phyloP scores from a whole-genome alignment of 129 eudicot genomes.

The Silybum marianum region DNA sequence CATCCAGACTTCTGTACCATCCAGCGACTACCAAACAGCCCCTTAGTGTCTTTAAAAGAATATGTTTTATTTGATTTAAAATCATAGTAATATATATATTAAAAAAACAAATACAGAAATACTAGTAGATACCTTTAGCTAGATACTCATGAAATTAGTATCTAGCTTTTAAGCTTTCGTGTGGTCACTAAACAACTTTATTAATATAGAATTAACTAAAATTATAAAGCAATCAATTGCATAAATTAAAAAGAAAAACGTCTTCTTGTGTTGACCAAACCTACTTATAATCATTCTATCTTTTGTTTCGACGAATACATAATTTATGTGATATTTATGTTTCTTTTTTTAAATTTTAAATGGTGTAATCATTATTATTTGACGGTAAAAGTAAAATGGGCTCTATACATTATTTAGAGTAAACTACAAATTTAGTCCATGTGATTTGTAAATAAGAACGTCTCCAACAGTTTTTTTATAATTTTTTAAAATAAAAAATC shows the following conservation, averaged over 20 bases:
- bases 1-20: no score
- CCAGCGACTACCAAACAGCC: no score
- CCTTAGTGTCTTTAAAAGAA: neutral
- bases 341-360: neutral
- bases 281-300: neutral
- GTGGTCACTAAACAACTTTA: conserved; percentile 7
- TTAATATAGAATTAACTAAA: neutral
- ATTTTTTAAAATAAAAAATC: no score
- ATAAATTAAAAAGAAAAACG: neutral
- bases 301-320: neutral
- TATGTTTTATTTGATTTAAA: neutral
- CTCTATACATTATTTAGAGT: no score
- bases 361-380: neutral
- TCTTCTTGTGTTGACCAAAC: neutral
- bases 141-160: neutral
- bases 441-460: no score
- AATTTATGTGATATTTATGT: neutral
- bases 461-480: no score
- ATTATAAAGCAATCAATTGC: neutral
- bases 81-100: neutral
- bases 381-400: neutral
- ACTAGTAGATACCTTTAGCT: neutral
- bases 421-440: no score
- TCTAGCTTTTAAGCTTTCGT: conserved; percentile 8
- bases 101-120: neutral